These are phyloP conservation scores for Rhododendron vialii DNA, from an alignment of 148 eudicot genomes.

Conservation along the genomic window DNA sequence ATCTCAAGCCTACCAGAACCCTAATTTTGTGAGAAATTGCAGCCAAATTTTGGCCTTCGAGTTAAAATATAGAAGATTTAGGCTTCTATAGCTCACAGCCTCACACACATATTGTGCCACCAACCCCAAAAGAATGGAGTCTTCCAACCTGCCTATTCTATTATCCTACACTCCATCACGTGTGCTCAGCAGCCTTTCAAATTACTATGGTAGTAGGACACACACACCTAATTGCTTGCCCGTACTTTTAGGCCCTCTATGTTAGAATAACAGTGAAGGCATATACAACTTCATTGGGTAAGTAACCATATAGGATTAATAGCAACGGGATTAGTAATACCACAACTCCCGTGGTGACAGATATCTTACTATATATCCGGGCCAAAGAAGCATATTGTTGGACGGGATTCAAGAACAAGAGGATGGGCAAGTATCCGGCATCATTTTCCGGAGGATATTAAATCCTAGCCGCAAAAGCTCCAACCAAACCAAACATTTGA, in stretches of 20 bases:
- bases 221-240: background rate
- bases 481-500: background rate
- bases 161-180: background rate
- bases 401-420: no score
- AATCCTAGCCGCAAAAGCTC: background rate
- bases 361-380: background rate
- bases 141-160: background rate
- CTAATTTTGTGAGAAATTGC: background rate
- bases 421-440: background rate
- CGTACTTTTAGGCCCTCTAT: background rate
- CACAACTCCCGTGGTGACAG: no score
- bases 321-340: background rate
- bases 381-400: no score
- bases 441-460: background rate
- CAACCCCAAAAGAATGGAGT: background rate
- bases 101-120: background rate
- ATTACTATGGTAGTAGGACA: background rate
- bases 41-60: background rate
- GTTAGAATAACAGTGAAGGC: background rate
- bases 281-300: background rate
- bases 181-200: background rate
- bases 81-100: background rate
- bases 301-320: background rate
- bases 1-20: background rate
- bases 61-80: background rate